These are phyloP conservation scores for Polymyxa betae DNA, from an alignment of 208 protist genomes.

Conservation along the genomic window DNA sequence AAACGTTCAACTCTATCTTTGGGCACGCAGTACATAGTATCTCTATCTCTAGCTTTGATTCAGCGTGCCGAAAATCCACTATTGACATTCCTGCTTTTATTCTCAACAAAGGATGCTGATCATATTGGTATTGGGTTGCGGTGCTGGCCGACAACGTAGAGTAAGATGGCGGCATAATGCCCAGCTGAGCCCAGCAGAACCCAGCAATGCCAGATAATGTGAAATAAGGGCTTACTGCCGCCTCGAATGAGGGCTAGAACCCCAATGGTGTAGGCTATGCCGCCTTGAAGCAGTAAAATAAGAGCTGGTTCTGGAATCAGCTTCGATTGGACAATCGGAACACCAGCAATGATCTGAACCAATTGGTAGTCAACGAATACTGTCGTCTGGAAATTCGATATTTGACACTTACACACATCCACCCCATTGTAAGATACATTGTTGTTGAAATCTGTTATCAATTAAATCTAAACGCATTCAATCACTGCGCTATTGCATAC, in stretches of 20 bases:
- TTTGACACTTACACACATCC: not conserved
- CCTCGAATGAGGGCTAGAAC: not conserved
- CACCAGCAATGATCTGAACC: not conserved
- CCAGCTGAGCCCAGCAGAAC: not conserved
- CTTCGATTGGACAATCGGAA: conserved; percentile 26
- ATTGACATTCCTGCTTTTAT: too few species aligned
- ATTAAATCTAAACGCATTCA: not conserved
- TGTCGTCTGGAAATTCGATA: not conserved
- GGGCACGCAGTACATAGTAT: too few species aligned
- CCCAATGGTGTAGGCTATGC: conserved; percentile 27
- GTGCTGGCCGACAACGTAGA: conserved; percentile 14
- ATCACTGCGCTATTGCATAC: not conserved
- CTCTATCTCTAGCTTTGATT: too few species aligned
- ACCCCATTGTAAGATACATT: conserved; percentile 27
- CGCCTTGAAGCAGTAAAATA: not conserved
- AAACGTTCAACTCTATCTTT: too few species aligned
- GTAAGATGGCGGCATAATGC: conserved; percentile 8
- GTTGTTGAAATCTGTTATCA: not conserved
- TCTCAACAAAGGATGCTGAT: too few species aligned
- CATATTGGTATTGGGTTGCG: too few species aligned
- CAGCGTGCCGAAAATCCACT: too few species aligned
- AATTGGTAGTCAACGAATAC: not conserved
- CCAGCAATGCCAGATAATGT: conserved; percentile 41
- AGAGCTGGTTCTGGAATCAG: conserved; percentile 24
- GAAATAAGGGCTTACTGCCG: not conserved